Evolutionary conservation across 768 basidiomycete species (phyloP).

Genomic region (Hygrophorus russula): DNA sequence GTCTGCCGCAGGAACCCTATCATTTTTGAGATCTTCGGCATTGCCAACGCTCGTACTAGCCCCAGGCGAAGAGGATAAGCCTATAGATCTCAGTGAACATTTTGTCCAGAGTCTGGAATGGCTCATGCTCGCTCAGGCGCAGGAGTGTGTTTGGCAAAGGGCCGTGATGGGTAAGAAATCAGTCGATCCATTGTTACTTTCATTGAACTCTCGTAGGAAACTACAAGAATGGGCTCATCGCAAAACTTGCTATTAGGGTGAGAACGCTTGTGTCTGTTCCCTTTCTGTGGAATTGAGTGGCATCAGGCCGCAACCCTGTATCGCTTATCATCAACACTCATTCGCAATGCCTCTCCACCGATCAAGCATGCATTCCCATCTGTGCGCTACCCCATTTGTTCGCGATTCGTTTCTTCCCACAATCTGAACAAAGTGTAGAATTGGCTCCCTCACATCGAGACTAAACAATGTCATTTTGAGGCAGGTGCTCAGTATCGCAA

Average conservation of each 20-base stretch:
- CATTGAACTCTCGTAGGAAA: conserved; percentile 27
- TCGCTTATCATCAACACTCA: conserved; percentile 29
- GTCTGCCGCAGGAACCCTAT: conserved; percentile 67
- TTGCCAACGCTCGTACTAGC: conserved; percentile 40
- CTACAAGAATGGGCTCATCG: conserved; percentile 74
- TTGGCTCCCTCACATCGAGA: conserved; percentile 73
- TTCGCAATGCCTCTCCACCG: conserved; percentile 32
- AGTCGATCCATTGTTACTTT: background rate
- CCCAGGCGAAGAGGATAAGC: conserved; percentile 39
- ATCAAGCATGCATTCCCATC: conserved; percentile 41
- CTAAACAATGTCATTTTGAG: conserved; percentile 76
- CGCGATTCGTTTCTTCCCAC: background rate
- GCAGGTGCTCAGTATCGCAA: conserved; percentile 86
- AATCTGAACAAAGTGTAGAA: conserved; percentile 30
- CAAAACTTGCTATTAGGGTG: conserved; percentile 73
- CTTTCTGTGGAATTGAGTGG: background rate
- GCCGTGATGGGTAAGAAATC: conserved; percentile 61
- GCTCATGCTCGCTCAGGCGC: conserved; percentile 87
- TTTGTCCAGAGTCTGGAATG: conserved; percentile 56
- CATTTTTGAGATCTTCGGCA: conserved; percentile 43
- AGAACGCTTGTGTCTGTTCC: conserved; percentile 6
- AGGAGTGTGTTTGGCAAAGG: conserved; percentile 94
- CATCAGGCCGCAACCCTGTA: conserved; percentile 56
- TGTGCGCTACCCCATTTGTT: conserved; percentile 34
- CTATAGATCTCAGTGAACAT: conserved; percentile 53